phyloP scores from a whole-genome alignment of 192 early-diverging fungal genomes.

The Obelidium mucronatum region DNA sequence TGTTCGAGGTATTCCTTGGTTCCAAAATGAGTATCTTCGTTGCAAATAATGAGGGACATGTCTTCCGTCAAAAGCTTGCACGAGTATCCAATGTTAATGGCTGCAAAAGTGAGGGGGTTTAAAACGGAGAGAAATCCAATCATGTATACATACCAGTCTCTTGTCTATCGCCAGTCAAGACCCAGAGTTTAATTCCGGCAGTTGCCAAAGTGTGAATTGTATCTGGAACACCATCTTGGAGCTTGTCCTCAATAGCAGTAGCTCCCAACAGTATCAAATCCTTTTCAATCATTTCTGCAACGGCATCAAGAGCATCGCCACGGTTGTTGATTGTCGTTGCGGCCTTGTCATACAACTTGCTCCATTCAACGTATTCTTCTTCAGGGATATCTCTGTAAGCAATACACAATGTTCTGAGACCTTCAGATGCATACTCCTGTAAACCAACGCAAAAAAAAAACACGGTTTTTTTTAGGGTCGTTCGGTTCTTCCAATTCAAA shows the following conservation, averaged over 20 bases:
- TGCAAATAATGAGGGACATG: constrained; percentile 94
- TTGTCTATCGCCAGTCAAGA: constrained; percentile 96
- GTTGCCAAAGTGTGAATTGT: constrained; percentile 94
- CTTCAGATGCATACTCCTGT: constrained; percentile 92
- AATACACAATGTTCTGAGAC: constrained; percentile 94
- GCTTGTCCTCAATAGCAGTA: constrained; percentile 98
- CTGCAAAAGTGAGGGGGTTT: constrained; percentile 35
- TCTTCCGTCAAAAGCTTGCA: constrained; percentile 97
- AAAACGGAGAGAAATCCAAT: neutral
- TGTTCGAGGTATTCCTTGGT: constrained; percentile 92
- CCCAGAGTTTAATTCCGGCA: constrained; percentile 97
- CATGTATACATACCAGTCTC: constrained; percentile 73
- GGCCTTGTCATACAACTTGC: constrained; percentile 78
- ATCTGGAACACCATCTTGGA: constrained; percentile 99
- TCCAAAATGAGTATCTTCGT: constrained; percentile 88
- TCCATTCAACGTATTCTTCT: constrained; percentile 88
- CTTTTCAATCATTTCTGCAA: constrained; percentile 95
- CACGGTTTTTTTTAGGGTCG: neutral
- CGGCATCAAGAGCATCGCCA: constrained; percentile 85
- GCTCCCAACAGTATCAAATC: constrained; percentile 91
- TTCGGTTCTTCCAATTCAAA: neutral
- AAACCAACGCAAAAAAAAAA: neutral
- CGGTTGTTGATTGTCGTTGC: constrained; percentile 92
- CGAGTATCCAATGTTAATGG: constrained; percentile 98
- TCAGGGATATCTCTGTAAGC: constrained; percentile 92